These are phyloP conservation scores for Acarospora socialis DNA, from an alignment of 2,329 filamentous ascomycete genomes.

Conservation along the genomic window DNA sequence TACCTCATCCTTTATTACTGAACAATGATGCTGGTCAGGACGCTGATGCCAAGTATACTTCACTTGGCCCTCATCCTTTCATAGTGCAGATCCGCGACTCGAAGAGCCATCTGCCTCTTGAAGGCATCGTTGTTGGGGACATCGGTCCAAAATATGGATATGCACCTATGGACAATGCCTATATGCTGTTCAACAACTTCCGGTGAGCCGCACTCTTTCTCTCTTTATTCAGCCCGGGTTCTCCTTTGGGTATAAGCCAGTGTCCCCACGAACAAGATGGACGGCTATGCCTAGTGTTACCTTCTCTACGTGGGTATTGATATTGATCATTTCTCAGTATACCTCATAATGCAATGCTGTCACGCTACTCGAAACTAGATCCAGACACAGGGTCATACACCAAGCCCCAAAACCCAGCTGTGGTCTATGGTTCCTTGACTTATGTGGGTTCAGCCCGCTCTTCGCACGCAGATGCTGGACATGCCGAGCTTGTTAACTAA, in stretches of 20 bases:
- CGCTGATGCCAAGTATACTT: slow-evolving; percentile 16
- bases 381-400: slow-evolving; percentile 10
- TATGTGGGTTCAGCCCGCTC: too few species aligned
- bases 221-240: neutral
- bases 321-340: slow-evolving; percentile 13
- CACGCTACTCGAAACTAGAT: slow-evolving; percentile 11
- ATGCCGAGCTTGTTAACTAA: too few species aligned
- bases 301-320: slow-evolving; percentile 10
- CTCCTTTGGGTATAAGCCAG: slow-evolving; percentile 2
- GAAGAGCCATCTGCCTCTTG: too few species aligned
- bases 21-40: too few species aligned
- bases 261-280: slow-evolving; percentile 35
- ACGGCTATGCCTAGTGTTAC: slow-evolving; percentile 24
- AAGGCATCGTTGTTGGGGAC: too few species aligned
- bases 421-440: slow-evolving; percentile 12
- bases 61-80: slow-evolving; percentile 38
- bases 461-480: too few species aligned
- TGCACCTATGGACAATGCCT: slow-evolving; percentile 38
- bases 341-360: slow-evolving; percentile 10
- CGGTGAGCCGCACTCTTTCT: slow-evolving; percentile 11
- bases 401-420: slow-evolving; percentile 10
- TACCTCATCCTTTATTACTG: too few species aligned
- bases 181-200: slow-evolving; percentile 38
- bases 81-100: slow-evolving; percentile 38
- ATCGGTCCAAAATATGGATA: slow-evolving; percentile 44